Conservation (phyloP, 1,139 yeast genomes). For the Starmera stellimalicola region DNA sequence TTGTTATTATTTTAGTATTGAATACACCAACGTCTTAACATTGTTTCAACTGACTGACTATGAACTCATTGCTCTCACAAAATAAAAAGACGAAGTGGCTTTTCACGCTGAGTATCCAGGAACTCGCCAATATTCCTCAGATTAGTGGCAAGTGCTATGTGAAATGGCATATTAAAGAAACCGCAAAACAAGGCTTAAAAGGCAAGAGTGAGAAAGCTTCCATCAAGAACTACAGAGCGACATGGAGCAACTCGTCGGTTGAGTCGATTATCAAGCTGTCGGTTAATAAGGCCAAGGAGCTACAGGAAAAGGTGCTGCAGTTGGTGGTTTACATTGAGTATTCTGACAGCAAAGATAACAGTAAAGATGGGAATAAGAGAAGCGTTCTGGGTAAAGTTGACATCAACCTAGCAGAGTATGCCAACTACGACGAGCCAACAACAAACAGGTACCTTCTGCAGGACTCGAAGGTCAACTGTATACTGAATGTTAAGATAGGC, state of each 20-base stretch:
- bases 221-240: constrained; percentile 39
- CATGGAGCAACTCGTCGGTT: constrained; percentile 35
- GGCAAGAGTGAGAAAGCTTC: constrained; percentile 35
- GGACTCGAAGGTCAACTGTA: constrained; percentile 75
- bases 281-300: constrained; percentile 26
- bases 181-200: constrained; percentile 30
- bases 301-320: constrained; percentile 26
- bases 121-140: constrained; percentile 76
- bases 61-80: constrained; percentile 1
- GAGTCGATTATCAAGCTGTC: constrained; percentile 31
- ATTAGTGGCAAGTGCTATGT: constrained; percentile 61
- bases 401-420: constrained; percentile 66
- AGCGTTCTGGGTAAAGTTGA: constrained; percentile 55
- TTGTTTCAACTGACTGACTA: no score
- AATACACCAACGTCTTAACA: no score
- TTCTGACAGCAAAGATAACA: constrained; percentile 7
- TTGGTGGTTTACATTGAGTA: constrained; percentile 29
- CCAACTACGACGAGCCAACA: constrained; percentile 42
- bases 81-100: constrained; percentile 41
- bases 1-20: no score
- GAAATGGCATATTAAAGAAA: constrained; percentile 44
- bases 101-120: constrained; percentile 51
- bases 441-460: constrained; percentile 60
- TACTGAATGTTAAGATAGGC: constrained; percentile 43
- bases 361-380: constrained; percentile 16